Base-by-base conservation (phyloP, 2,329 filamentous ascomycete genomes). In the Epichloe scottii region DNA sequence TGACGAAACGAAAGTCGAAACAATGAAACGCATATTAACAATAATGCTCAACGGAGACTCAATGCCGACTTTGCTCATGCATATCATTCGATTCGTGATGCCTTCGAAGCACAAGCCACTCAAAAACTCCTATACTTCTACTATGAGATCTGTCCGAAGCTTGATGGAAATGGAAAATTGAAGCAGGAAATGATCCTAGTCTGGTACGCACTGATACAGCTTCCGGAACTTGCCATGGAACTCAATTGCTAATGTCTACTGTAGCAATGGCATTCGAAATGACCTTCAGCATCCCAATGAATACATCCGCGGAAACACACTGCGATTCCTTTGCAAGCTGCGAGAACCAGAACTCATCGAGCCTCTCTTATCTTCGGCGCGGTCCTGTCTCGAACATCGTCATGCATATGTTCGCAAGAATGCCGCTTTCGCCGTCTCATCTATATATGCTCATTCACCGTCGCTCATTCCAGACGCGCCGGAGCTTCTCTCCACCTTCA, bases 141-240 rank as follows among this genome's bases (percentile, higher is more conserved):
- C 75, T 96, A 97, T 68, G 93, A 98, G 72, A 93, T 97, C 67
- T 97, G 93, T 68, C 93, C 91, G 40, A 98, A 98, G 74, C 83
- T 89, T 53, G 93, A 98, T 69, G 77, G 84, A 50, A 84, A 77
- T 65, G 93, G 93, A 63, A 98, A 97, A 78, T 75, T 98, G 57
- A 96, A 96, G 77, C 93, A 98, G 72, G 93, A 98, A 73, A 97
- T 96, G 89, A 98, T 98, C 68, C 74, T 98, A 63, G 93, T 98
- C 62, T 98, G 93, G 91, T 96, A 60, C 45, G 65, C 53, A 51
- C 39, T 21, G 48, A 21, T 12, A 12, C 19, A 4, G 12, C 6
- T 46, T 10, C 45, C 23, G 17, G 15, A 34, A 12, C 17, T 5
- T 11, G 12, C 10, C 4, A 4, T 15, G n/a, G 34, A 44, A 23